Base-by-base conservation (phyloP, 2,329 filamentous ascomycete genomes). In the Tolypocladium sp. region DNA sequence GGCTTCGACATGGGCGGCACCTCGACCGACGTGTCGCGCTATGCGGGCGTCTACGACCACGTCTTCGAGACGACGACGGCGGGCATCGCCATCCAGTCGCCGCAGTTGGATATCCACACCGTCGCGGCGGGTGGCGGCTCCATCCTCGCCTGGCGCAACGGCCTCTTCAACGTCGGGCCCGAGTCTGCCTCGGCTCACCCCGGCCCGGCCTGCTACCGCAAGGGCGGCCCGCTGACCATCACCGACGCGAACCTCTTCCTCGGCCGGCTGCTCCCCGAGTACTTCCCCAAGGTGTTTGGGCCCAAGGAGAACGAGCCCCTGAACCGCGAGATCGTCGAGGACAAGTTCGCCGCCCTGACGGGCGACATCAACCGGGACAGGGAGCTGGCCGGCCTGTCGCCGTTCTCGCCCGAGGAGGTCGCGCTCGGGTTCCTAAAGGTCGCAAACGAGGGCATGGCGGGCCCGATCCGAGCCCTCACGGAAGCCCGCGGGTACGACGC, bases 101-200 rank as follows among this genome's bases (percentile, higher is more conserved):
- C 90, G 0, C 89, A 92, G 68, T 80, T 92, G 1, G 89, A 92
- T 65, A 92, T 93, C 69, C 90, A 91, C 69, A 93, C 90, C 1
- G 88, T 92, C 5, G 89, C 89, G 30, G 88, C 89, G 8, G 88
- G 89, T 22, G 89, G 89, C 61, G 87, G 87, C n/a, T 88, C 84
- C 1, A 78, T 85, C 20, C 75, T 92, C 0, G 87, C 86, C 66
- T 91, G 85, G 79, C 82, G 82, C 60, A 90, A 90, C 61, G 88
- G 88, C 0, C 76, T 91, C 2, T 90, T 91, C 63, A 82, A 86
- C 1, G 88, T 91, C 7, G 88, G 88, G 0, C 88, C 88, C 1
- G 87, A 90, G 65, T 88, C 85, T 33, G 86, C 87, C 1, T 82
- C 83, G 40, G 87, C 88, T 7, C 84, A 89, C 66, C 88, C 88